phyloP scores from a whole-genome alignment of 2,329 filamentous ascomycete species.

The Cladosporium sp. region DNA sequence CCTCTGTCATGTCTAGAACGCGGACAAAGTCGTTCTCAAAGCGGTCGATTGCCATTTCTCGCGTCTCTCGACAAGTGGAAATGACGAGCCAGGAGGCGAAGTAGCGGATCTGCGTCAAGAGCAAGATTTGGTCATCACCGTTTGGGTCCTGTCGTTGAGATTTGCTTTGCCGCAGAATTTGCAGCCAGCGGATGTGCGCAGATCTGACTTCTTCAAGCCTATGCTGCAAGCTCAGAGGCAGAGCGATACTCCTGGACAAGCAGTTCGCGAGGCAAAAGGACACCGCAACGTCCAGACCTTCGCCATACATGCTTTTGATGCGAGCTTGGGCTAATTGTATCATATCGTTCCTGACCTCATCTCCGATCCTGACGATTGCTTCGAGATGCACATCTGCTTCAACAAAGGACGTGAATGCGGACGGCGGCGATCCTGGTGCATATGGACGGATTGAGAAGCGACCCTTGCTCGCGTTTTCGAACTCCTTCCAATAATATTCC shows the following conservation, averaged over 20 bases:
- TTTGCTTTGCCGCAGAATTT: neutral
- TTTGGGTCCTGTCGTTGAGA: neutral
- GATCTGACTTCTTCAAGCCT: neutral
- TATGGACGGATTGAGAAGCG: neutral
- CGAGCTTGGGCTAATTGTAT: neutral
- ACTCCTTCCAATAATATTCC: constrained; percentile 3
- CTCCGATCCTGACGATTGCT: neutral
- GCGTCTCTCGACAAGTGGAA: neutral
- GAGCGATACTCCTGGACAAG: neutral
- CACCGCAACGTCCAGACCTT: neutral
- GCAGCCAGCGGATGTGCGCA: neutral
- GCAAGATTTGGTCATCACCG: neutral
- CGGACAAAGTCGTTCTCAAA: neutral
- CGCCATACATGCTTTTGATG: neutral
- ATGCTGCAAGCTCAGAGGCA: neutral
- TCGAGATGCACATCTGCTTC: constrained; percentile 3
- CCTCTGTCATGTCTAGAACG: neutral
- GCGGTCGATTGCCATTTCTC: neutral
- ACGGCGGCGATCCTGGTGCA: neutral
- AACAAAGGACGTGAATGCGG: neutral
- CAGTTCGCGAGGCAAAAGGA: neutral
- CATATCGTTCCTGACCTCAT: neutral
- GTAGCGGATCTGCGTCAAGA: constrained; percentile 7
- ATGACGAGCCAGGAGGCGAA: constrained; percentile 7
- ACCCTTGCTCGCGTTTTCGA: neutral